phyloP scores from a whole-genome alignment of 1,284 basidiomycete genomes.

The Cryptococcus hybrid region DNA sequence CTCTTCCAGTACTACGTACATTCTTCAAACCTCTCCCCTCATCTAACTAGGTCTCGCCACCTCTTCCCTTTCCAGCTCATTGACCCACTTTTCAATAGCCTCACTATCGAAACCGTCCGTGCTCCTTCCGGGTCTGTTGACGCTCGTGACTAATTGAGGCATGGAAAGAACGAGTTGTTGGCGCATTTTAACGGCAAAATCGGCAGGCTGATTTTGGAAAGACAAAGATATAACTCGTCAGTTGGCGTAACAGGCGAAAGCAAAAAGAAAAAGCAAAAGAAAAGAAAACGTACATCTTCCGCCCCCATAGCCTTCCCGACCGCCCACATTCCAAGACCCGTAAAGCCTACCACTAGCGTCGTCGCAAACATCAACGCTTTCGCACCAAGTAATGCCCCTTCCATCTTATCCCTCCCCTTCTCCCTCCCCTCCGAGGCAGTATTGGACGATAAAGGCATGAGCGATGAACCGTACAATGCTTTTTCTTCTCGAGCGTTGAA shows the following conservation, averaged over 20 bases:
- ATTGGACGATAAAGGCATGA: not conserved
- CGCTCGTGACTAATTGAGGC: slow-evolving; percentile 19
- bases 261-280: not conserved
- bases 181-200: slow-evolving; percentile 32
- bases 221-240: not conserved
- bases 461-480: slow-evolving; percentile 19
- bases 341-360: slow-evolving; percentile 32
- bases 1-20: slow-evolving; percentile 9
- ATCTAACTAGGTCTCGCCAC: not conserved
- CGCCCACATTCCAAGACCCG: slow-evolving; percentile 33
- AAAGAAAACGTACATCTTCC: slow-evolving; percentile 27
- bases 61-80: slow-evolving; percentile 12
- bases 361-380: slow-evolving; percentile 44
- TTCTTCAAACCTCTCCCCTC: not conserved
- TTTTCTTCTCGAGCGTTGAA: slow-evolving; percentile 37
- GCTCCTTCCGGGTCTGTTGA: slow-evolving; percentile 14
- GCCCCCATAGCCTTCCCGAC: slow-evolving; percentile 39
- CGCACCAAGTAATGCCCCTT: slow-evolving; percentile 21
- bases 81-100: slow-evolving; percentile 16
- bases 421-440: slow-evolving; percentile 9
- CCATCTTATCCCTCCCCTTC: not conserved
- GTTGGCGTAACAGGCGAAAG: not conserved
- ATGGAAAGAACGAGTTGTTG: slow-evolving; percentile 24
- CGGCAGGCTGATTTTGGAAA: slow-evolving; percentile 26
- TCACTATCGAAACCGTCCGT: slow-evolving; percentile 13